Evolutionary conservation across 2,329 filamentous ascomycete species (phyloP).

Genomic region (Orbilia ellipsospora): DNA sequence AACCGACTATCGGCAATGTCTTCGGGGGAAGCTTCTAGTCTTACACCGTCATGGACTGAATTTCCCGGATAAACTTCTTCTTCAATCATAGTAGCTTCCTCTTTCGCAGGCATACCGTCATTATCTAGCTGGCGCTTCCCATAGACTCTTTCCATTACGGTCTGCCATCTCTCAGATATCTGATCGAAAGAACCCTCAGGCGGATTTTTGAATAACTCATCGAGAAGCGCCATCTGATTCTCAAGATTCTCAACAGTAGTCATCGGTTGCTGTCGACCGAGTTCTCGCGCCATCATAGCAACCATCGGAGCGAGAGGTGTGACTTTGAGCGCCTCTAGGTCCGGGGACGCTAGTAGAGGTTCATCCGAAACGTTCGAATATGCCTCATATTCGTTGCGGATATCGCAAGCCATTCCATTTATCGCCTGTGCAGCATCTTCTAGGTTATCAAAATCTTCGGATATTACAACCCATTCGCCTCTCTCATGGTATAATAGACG

Average conservation of each 20-base stretch:
- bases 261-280: conserved; percentile 18
- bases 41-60: no score
- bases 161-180: no score
- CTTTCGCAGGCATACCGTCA: background rate
- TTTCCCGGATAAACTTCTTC: background rate
- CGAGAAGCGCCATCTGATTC: background rate
- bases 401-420: no score
- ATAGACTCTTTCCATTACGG: no score
- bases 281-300: background rate
- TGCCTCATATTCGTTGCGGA: no score
- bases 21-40: background rate
- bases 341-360: no score
- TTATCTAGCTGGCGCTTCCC: no score
- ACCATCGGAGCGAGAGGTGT: background rate
- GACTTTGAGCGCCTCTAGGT: no score
- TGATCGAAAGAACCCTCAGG: background rate
- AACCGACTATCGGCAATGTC: background rate
- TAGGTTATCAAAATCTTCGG: background rate
- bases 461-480: conserved; percentile 6
- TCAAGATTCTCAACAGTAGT: conserved; percentile 16
- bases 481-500: conserved; percentile 1
- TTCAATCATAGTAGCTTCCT: conserved; percentile 3
- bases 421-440: no score
- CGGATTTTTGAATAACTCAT: background rate
- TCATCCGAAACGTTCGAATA: no score